A percentile compares a stretch with the other conserved stretches of the same genome.
phyloP scores from a whole-genome alignment of 1,284 basidiomycete species.

The Melampsora americana region DNA sequence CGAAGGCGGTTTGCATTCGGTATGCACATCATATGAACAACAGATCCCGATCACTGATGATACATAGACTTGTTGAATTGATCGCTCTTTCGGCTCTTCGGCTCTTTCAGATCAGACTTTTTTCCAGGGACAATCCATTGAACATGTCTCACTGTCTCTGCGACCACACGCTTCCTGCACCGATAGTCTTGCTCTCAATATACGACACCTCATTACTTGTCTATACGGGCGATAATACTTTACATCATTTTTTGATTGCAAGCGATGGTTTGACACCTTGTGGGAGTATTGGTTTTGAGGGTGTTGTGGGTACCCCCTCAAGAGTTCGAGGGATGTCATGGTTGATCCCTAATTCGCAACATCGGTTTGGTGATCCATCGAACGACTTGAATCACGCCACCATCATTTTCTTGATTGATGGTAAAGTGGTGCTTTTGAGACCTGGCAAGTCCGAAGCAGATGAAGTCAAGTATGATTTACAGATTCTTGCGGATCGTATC shows the following conservation, averaged over 20 bases:
- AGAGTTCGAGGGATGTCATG: constrained; percentile 89
- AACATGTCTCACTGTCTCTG: constrained; percentile 78
- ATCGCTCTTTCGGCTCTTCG: background rate
- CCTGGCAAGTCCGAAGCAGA: constrained; percentile 53
- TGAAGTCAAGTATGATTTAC: constrained; percentile 96
- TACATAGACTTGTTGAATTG: no score
- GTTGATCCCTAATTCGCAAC: constrained; percentile 91
- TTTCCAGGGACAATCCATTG: constrained; percentile 91
- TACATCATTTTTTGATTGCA: constrained; percentile 82
- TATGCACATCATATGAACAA: background rate
- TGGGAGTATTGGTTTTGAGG: constrained; percentile 90
- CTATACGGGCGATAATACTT: constrained; percentile 92
- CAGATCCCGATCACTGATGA: background rate
- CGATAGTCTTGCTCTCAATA: constrained; percentile 78
- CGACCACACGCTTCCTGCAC: constrained; percentile 71
- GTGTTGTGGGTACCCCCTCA: constrained; percentile 78
- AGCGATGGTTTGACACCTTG: constrained; percentile 59
- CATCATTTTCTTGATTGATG: constrained; percentile 92
- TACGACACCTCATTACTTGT: constrained; percentile 96
- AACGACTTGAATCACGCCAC: constrained; percentile 91
- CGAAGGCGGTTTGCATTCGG: constrained; percentile 33
- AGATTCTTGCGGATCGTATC: constrained; percentile 89
- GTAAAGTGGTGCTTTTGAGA: constrained; percentile 77
- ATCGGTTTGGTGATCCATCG: constrained; percentile 87
- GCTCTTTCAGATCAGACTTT: constrained; percentile 71